Base-by-base conservation (phyloP, 768 basidiomycete species). In the Suillus cothurnatus region DNA sequence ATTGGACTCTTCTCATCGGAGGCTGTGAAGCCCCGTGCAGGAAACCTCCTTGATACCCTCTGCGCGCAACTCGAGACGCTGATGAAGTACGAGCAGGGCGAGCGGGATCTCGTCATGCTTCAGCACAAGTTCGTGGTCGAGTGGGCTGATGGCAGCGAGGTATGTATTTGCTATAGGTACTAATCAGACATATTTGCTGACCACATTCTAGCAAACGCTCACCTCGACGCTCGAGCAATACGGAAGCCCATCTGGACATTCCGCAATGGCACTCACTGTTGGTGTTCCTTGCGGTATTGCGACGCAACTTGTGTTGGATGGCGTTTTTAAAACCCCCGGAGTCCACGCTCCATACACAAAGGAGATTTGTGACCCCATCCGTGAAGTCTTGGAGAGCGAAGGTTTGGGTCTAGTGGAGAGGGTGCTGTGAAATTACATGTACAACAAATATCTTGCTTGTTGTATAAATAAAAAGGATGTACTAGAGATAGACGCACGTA, bases 91-190 rank as follows among this genome's bases (percentile, higher is more conserved):
- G 92, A 89, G 68, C 79, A 83, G 56, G 94, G 93, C 68, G 95
- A 99, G 79, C 90, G 94, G 14, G 97, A 99, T 77, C 86, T 99
- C 66, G 93, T 99, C 66, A 94, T 99, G 89, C 88, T 99, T 62
- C 97, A 98, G 80, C 97, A 99, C 86, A 97, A 96, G 82, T 99
- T 99, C 75, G 80, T 94, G 70, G 89, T 99, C 43, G 89, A 95
- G 74, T 92, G 91, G 86, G 83, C 85, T 39, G 94, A 98, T 72
- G 95, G 97, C 56, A 84, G 79, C 57, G 81, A 85, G 79, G 90
- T 89, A 66, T 61, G 85, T 55, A 41, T 14, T 14, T 32, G 26
- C 19, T 26, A 63, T 28, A 62, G 19, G 39, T 34, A 49, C 14
- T n/a, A n/a, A 41, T 31, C n/a, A 58, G 7, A 11, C 28, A 26